phyloP scores from a whole-genome alignment of 208 protist genomes.

The Spongospora subterranea region DNA sequence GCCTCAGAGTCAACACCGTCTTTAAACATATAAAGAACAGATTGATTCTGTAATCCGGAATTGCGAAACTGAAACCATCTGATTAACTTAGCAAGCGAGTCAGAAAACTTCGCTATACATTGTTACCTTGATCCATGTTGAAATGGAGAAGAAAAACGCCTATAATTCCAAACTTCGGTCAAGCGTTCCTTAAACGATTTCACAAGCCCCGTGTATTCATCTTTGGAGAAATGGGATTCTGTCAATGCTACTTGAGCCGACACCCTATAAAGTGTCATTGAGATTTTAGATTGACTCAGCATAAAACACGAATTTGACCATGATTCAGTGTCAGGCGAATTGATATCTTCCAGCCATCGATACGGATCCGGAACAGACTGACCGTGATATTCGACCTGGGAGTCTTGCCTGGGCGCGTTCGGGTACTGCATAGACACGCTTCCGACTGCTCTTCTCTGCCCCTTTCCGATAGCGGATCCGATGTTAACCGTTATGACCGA shows the following conservation, averaged over 20 bases:
- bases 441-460: too few species aligned
- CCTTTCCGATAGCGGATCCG: too few species aligned
- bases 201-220: neutral
- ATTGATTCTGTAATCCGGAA: conserved; percentile 63
- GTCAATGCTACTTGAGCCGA: conserved; percentile 17
- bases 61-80: conserved; percentile 60
- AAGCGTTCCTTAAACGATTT: conserved; percentile 24
- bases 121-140: conserved; percentile 6
- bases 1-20: neutral
- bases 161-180: conserved; percentile 52
- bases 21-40: conserved; percentile 56
- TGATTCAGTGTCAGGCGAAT: neutral
- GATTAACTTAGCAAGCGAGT: neutral
- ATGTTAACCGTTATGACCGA: too few species aligned
- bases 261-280: too few species aligned
- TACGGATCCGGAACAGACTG: conserved; percentile 42
- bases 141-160: conserved; percentile 11
- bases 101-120: neutral
- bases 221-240: neutral
- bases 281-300: neutral
- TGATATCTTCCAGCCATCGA: conserved; percentile 54
- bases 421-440: too few species aligned
- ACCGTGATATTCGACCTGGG: neutral
- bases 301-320: neutral
- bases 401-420: neutral